Evolutionary conservation across 495 filamentous ascomycete species (phyloP), one percentile per base, ranked within the genome.

Genomic region (Podospora tetraspora): DNA sequence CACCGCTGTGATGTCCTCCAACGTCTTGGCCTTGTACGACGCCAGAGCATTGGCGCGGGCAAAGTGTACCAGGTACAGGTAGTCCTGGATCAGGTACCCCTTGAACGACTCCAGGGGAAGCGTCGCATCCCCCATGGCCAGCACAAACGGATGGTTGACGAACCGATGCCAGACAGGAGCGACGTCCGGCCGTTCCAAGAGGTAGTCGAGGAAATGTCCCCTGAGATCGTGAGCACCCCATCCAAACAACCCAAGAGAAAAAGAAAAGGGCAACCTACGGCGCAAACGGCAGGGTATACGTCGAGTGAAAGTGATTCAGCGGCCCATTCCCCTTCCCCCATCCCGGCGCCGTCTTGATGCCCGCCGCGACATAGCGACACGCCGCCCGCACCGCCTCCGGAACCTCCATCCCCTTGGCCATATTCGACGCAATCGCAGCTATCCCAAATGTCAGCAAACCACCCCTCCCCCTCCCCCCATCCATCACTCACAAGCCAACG

Each of bases 291-390:
- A 97, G 78, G 1, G 82, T 86, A 68, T 92, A 89, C 2, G 88
- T 82, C 3, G 93, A 96, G 76, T 98, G 94, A 72, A 97, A 96
- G 78, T 97, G 94, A 71, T 97, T 96, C 69, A 99, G 88, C 2
- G 95, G 94, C 0, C 94, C 94, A 78, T 87, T 92, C 9, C 94
- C 94, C 61, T 87, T 84, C 0, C 94, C 94, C 56, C 96, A 73
- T 63, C 88, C 82, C 61, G 84, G 83, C 34, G 92, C 93, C 2
- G 87, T 90, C 74, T 81, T 89, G 76, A 98, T 98, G 10, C 89
- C 94, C 0, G 87, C 91, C 72, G 93, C 90, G 61, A 98, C 86
- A 72, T 95, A 98, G 52, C 85, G 83, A 68, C 92, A 91, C 3
- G 89, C 93, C 37, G 79, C 79, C 66, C 84, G 85, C 23, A 96